Conservation (phyloP, 2,329 filamentous ascomycete species). For the Xylariales sp. region DNA sequence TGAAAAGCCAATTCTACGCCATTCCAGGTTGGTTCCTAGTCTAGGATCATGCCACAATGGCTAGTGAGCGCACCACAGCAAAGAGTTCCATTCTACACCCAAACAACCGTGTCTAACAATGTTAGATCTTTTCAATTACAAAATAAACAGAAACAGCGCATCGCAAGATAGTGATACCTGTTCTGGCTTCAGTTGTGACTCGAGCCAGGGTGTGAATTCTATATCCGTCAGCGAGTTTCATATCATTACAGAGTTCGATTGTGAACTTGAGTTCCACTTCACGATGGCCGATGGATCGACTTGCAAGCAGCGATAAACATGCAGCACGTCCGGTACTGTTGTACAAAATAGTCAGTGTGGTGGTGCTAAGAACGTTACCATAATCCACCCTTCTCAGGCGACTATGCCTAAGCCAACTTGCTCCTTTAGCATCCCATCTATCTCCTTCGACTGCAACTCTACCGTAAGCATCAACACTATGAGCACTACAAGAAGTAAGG, state of each 20-base stretch:
- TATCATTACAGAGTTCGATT: slow-evolving; percentile 69
- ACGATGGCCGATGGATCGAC: slow-evolving; percentile 75
- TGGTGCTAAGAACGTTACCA: slow-evolving; percentile 77
- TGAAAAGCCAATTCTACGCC: no score
- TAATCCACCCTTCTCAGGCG: slow-evolving; percentile 60
- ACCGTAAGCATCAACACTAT: slow-evolving; percentile 27
- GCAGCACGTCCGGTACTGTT: slow-evolving; percentile 63
- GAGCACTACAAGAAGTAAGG: slow-evolving; percentile 11
- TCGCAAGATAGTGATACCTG: slow-evolving; percentile 38
- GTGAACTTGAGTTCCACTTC: slow-evolving; percentile 81
- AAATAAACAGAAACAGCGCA: no score
- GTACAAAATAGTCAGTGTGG: slow-evolving; percentile 87
- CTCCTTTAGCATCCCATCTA: slow-evolving; percentile 67
- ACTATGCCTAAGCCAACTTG: slow-evolving; percentile 55
- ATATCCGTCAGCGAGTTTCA: slow-evolving; percentile 78
- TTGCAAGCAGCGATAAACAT: slow-evolving; percentile 74
- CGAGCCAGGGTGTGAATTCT: slow-evolving; percentile 37
- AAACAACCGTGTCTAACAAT: no score
- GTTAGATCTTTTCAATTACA: no score
- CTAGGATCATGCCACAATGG: no score
- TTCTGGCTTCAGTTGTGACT: slow-evolving; percentile 54
- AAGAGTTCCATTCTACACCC: no score
- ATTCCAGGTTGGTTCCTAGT: no score
- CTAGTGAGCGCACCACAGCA: no score
- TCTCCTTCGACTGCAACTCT: slow-evolving; percentile 68